phyloP scores from a whole-genome alignment of 2,329 filamentous ascomycete species.

The Sarocladium oryzae region DNA sequence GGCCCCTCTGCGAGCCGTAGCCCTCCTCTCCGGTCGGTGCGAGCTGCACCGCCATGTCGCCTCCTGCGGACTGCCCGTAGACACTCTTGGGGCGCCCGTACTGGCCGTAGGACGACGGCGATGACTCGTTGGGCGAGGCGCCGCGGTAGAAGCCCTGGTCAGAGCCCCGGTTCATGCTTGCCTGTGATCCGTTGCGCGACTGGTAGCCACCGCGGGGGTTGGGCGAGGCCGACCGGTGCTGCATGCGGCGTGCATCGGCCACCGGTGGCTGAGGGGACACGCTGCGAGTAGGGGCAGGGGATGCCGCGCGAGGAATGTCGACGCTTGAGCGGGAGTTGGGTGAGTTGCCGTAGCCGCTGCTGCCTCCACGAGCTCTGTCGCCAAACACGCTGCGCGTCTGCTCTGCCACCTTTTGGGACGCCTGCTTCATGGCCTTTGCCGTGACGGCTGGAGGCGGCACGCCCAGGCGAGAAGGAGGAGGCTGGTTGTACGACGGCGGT shows the following conservation, averaged over 20 bases:
- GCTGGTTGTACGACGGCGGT: constrained; percentile 72
- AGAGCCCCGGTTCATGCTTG: constrained; percentile 37
- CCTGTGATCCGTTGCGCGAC: constrained; percentile 30
- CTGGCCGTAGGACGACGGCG: constrained; percentile 42
- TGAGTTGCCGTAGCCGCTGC: constrained; percentile 23
- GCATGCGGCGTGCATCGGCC: constrained; percentile 35
- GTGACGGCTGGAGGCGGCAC: constrained; percentile 90
- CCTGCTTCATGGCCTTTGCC: constrained; percentile 90
- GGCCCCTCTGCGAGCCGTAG: constrained; percentile 51
- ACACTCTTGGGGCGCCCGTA: constrained; percentile 45
- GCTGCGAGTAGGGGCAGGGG: constrained; percentile 61
- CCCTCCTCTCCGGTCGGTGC: constrained; percentile 49
- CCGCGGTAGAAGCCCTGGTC: constrained; percentile 46
- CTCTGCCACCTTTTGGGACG: constrained; percentile 78
- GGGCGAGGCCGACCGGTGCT: constrained; percentile 49
- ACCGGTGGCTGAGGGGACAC: constrained; percentile 56
- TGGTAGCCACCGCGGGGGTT: constrained; percentile 44
- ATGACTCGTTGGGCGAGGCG: constrained; percentile 44
- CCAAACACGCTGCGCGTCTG: constrained; percentile 77
- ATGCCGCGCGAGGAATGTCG: constrained; percentile 54
- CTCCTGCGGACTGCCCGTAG: constrained; percentile 28
- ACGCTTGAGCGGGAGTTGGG: constrained; percentile 46
- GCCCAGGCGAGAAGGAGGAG: constrained; percentile 68
- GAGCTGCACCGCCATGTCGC: constrained; percentile 64
- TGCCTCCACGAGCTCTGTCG: constrained; percentile 27